These are phyloP conservation scores for Calendula officinalis DNA, from an alignment of 129 eudicot species.

Conservation along the genomic window DNA sequence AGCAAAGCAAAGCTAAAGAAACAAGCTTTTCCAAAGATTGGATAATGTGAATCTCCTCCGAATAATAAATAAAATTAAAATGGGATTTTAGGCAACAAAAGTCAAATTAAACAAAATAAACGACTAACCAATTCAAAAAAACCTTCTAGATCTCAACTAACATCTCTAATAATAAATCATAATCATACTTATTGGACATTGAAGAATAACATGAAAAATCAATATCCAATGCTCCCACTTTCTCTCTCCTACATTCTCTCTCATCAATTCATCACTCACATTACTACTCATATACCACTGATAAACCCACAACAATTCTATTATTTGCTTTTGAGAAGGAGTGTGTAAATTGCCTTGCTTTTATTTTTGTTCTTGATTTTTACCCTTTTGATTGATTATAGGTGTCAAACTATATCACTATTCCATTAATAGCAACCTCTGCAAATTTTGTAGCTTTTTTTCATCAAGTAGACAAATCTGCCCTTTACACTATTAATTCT, in stretches of 20 bases:
- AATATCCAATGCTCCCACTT: constrained; percentile 14
- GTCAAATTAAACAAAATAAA: constrained; percentile 32
- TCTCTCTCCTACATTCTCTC: constrained; percentile 28
- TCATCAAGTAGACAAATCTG: constrained; percentile 19
- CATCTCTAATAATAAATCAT: constrained; percentile 13
- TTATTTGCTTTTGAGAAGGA: not conserved
- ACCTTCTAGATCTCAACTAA: constrained; percentile 31
- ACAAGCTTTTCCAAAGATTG: constrained; percentile 33
- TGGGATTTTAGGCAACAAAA: constrained; percentile 18
- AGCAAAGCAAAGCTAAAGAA: constrained; percentile 23
- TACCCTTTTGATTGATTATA: constrained; percentile 14
- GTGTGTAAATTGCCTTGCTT: constrained; percentile 19
- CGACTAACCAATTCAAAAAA: constrained; percentile 6
- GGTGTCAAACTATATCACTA: constrained; percentile 21
- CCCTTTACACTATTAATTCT: constrained; percentile 10
- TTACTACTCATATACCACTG: constrained; percentile 26
- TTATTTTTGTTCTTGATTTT: constrained; percentile 20
- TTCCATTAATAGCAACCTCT: constrained; percentile 35
- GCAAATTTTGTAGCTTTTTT: constrained; percentile 14
- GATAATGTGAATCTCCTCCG: constrained; percentile 28
- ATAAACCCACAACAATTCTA: constrained; percentile 19
- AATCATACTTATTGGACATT: constrained; percentile 14
- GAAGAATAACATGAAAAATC: constrained; percentile 21
- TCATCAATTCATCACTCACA: constrained; percentile 30
- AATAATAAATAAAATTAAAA: not conserved